Percentiles rank a stretch among this genome's conserved stretches.
These are phyloP conservation scores for Lactarius trivialis DNA, from an alignment of 768 basidiomycete species.

Conservation along the genomic window DNA sequence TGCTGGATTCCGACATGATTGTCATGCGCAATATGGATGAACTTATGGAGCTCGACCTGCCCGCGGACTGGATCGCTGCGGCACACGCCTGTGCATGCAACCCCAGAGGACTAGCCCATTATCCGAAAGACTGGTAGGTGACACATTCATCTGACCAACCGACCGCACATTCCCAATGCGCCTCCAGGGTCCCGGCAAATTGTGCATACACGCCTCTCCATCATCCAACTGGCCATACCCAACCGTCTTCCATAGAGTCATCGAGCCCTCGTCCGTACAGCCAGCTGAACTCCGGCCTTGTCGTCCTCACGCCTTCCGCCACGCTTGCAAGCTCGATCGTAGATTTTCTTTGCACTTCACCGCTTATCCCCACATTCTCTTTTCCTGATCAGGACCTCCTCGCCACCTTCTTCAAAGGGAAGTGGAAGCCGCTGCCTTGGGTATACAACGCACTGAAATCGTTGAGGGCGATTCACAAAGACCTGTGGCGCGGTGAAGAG, in stretches of 20 bases:
- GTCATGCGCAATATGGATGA: conserved; percentile 80
- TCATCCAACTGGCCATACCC: conserved; percentile 41
- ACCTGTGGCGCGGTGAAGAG: conserved; percentile 80
- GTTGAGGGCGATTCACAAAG: conserved; percentile 60
- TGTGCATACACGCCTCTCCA: conserved; percentile 66
- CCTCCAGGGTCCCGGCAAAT: conserved; percentile 78
- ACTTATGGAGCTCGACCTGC: conserved; percentile 47
- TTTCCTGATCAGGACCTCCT: conserved; percentile 96
- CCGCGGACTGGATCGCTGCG: conserved; percentile 73
- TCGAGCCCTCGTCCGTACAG: conserved; percentile 63
- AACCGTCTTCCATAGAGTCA: conserved; percentile 37
- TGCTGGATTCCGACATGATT: conserved; percentile 88
- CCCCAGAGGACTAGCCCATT: conserved; percentile 74
- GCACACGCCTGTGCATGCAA: conserved; percentile 93
- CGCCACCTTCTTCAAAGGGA: conserved; percentile 68
- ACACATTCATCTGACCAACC: conserved; percentile 14
- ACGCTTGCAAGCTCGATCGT: conserved; percentile 47
- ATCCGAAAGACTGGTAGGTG: conserved; percentile 79
- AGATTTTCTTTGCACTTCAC: conserved; percentile 50
- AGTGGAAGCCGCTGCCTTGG: conserved; percentile 76
- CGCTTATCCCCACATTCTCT: conserved; percentile 46
- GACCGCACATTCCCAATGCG: not conserved
- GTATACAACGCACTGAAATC: conserved; percentile 92
- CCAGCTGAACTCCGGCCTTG: conserved; percentile 87
- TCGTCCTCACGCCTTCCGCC: conserved; percentile 74